phyloP scores from a whole-genome alignment of 1,284 basidiomycete genomes.

The Singerocomus inundabilis region DNA sequence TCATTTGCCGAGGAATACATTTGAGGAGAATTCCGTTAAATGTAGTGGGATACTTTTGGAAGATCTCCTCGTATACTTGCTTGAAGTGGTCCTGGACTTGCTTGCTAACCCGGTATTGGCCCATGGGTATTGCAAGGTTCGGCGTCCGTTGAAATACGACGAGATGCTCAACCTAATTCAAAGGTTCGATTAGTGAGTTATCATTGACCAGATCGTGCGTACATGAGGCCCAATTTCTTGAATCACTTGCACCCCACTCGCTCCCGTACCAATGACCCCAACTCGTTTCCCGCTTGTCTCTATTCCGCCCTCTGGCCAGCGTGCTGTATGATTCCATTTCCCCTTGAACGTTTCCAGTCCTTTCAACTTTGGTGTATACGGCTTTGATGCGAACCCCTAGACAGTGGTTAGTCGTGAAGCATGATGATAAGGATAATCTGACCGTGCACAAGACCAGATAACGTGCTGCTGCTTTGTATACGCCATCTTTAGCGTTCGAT shows the following conservation, averaged over 20 bases:
- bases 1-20: constrained; percentile 11
- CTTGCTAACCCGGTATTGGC: constrained; percentile 11
- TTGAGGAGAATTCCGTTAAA: neutral
- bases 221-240: constrained; percentile 18
- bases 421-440: neutral
- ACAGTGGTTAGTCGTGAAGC: neutral
- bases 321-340: constrained; percentile 8
- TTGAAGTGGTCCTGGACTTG: constrained; percentile 15
- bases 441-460: constrained; percentile 21
- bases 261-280: constrained; percentile 21
- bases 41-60: constrained; percentile 6
- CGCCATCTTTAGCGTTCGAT: constrained; percentile 10
- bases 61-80: constrained; percentile 7
- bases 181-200: neutral
- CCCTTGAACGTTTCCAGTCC: constrained; percentile 16
- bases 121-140: constrained; percentile 14
- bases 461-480: constrained; percentile 10
- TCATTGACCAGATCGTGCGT: neutral
- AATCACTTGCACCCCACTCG: constrained; percentile 17
- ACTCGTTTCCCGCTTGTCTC: constrained; percentile 17
- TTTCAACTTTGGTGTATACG: constrained; percentile 13
- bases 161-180: constrained; percentile 9
- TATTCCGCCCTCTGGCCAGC: constrained; percentile 19
- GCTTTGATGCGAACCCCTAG: constrained; percentile 15
- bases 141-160: constrained; percentile 22